These are phyloP conservation scores for Garcia nutans DNA, from an alignment of 345 rosid genomes.

Conservation along the genomic window DNA sequence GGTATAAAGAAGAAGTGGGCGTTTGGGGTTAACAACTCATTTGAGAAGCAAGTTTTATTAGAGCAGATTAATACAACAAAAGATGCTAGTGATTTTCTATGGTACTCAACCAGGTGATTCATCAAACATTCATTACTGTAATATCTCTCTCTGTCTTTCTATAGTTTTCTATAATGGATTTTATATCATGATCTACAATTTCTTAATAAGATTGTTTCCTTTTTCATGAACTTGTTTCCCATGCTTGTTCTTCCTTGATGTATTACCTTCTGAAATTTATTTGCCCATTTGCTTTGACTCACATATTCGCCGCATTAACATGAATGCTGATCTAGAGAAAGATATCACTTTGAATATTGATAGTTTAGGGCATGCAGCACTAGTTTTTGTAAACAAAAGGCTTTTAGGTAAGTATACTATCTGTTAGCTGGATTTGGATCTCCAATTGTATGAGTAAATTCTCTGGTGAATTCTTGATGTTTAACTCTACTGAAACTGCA, in stretches of 20 bases:
- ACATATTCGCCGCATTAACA: slow-evolving; percentile 38
- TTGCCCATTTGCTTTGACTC: slow-evolving; percentile 9
- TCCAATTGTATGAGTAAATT: not conserved
- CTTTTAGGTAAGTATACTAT: slow-evolving; percentile 35
- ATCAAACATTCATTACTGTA: not conserved
- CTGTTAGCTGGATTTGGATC: slow-evolving; percentile 9
- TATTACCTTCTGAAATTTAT: not conserved
- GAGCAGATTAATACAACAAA: slow-evolving; percentile 64
- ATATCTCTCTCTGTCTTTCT: not conserved
- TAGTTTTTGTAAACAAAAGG: slow-evolving; percentile 51
- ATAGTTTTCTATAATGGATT: not conserved
- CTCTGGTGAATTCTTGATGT: too few relatives aligned
- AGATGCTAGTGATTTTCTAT: slow-evolving; percentile 55
- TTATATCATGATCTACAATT: not conserved
- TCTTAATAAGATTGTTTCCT: not conserved
- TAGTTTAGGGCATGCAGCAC: slow-evolving; percentile 67
- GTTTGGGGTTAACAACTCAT: slow-evolving; percentile 48
- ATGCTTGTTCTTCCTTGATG: not conserved
- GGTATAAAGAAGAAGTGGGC: slow-evolving; percentile 56
- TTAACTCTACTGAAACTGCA: too few relatives aligned
- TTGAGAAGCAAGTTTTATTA: slow-evolving; percentile 37
- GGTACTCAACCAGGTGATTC: slow-evolving; percentile 59
- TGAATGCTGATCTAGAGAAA: slow-evolving; percentile 22
- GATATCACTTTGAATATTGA: slow-evolving; percentile 31
- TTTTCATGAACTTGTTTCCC: not conserved